Percentiles rank a stretch among this genome's conserved stretches.
Conservation (phyloP, 306 rosid species). For the Crataegus laevigata region DNA sequence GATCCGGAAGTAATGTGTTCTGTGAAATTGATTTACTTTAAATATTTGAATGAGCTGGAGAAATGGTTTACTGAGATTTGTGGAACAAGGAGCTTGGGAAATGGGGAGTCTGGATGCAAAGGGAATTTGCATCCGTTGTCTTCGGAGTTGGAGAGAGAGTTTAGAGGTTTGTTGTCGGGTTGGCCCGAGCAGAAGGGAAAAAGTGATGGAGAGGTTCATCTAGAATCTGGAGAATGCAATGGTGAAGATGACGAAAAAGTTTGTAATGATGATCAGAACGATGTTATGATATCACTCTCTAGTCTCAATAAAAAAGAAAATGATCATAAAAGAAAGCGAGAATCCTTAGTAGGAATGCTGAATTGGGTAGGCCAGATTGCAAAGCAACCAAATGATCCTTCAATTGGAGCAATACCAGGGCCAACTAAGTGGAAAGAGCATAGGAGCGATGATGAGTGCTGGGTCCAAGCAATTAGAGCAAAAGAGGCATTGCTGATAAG, state of each 20-base stretch:
- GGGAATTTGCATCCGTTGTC: slow-evolving; percentile 25
- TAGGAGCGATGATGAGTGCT: slow-evolving; percentile 32
- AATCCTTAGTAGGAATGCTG: slow-evolving; percentile 51
- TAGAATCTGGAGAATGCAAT: slow-evolving; percentile 26
- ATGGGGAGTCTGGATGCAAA: slow-evolving; percentile 23
- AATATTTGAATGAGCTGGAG: slow-evolving; percentile 59
- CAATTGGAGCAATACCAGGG: slow-evolving; percentile 38
- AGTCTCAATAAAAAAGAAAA: slow-evolving; percentile 26
- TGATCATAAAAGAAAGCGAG: slow-evolving; percentile 55
- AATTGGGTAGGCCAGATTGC: slow-evolving; percentile 58
- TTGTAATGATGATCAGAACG: slow-evolving; percentile 4
- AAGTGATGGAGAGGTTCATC: slow-evolving; percentile 17
- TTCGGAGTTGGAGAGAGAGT: slow-evolving; percentile 44
- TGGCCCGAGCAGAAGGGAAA: slow-evolving; percentile 20
- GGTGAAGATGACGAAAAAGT: slow-evolving; percentile 14
- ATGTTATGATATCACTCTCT: slow-evolving; percentile 6
- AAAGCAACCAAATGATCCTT: slow-evolving; percentile 41
- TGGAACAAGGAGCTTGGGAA: slow-evolving; percentile 30
- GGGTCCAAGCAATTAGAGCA: slow-evolving; percentile 52
- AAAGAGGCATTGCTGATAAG: slow-evolving; percentile 38
- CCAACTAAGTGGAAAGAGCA: slow-evolving; percentile 53
- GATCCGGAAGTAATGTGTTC: slow-evolving; percentile 29
- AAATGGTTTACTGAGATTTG: slow-evolving; percentile 44
- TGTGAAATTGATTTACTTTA: slow-evolving; percentile 50
- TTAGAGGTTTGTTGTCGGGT: slow-evolving; percentile 30